These are phyloP conservation scores for Suillus tomentosus DNA, from an alignment of 768 basidiomycete species.

Conservation along the genomic window DNA sequence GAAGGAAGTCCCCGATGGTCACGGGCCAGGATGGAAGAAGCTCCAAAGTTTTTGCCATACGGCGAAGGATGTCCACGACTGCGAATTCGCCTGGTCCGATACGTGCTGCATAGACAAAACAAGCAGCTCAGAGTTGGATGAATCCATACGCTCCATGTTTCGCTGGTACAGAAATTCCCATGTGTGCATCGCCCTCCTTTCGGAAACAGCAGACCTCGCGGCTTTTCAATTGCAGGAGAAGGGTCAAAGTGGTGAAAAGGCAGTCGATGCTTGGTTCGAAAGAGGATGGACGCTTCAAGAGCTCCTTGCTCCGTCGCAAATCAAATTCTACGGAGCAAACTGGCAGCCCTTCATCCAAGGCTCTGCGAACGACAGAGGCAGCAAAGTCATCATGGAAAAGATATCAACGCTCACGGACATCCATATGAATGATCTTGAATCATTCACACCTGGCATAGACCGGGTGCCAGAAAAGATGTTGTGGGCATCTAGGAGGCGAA, in stretches of 20 bases:
- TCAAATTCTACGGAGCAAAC: constrained; percentile 21
- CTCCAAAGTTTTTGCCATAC: constrained; percentile 8
- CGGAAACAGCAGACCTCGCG: constrained; percentile 1
- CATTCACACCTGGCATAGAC: constrained; percentile 12
- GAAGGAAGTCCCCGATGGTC: not conserved
- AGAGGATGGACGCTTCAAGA: constrained; percentile 21
- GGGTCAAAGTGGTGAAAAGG: too few relatives aligned
- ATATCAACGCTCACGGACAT: constrained; percentile 12
- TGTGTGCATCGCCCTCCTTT: constrained; percentile 19
- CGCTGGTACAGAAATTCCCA: constrained; percentile 20
- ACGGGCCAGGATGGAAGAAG: constrained; percentile 3
- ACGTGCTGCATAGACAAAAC: constrained; percentile 22
- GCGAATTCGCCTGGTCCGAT: constrained; percentile 18
- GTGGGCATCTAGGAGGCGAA: constrained; percentile 23
- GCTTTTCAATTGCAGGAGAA: not conserved
- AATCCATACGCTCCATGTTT: constrained; percentile 26
- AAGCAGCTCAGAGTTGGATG: constrained; percentile 23
- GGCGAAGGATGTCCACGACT: not conserved
- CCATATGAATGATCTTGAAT: constrained; percentile 5
- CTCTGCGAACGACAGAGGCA: constrained; percentile 6
- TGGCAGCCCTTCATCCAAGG: constrained; percentile 16
- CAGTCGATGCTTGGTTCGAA: constrained; percentile 18
- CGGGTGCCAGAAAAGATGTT: constrained; percentile 14
- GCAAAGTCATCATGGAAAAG: not conserved
- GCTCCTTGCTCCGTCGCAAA: constrained; percentile 18